Evolutionary conservation across 2,329 filamentous ascomycete genomes (phyloP), one percentile per base, ranked within the genome.

Genomic region (Fusarium verrucosum): DNA sequence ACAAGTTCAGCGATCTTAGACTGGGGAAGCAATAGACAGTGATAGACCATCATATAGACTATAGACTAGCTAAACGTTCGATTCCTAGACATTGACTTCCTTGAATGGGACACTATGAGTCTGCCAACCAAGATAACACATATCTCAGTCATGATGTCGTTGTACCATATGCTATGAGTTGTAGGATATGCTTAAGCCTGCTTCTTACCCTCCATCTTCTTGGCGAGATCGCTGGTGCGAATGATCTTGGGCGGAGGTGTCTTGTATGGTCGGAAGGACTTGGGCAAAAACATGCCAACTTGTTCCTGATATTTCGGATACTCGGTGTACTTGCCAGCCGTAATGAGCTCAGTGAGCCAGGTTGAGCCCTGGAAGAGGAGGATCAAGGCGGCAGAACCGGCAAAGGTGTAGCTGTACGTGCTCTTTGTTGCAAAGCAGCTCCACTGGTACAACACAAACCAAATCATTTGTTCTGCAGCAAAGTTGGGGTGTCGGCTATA

Each of bases 401-500:
- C 75, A 45, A 86, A 87, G 2, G 91, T 88, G 92, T 94, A 99
- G 77, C 90, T 94, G 74, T 89, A 89, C 37, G 89, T 81, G 3
- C 83, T 87, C 52, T 88, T 85, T 28, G 89, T 91, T 51, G 88
- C 85, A 74, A 87, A 90, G 77, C 91, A 94, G 67, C 86, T 87
- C 95, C 94, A 99, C 72, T 92, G 86, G 77, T 98, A 98, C 49
- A 98, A 78, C 10, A 88, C 80, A 50, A 96, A 83, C 95, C 95
- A 99, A 70, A 98, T 88, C 26, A 88, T 82, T 79, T 98, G 95
- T 78, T 99, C 95, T 7, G 92, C 92, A 7, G 91, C 87, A 73
- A 98, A 99, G 77, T 99, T 99, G 43, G 95, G 95, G 76, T 99
- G 96, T 41, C 95, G 86, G 69, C 90, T 94, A 81, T 89, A 93